Evolutionary conservation across 495 filamentous ascomycete species (phyloP).

Genomic region (Penicillium bovifimosum): DNA sequence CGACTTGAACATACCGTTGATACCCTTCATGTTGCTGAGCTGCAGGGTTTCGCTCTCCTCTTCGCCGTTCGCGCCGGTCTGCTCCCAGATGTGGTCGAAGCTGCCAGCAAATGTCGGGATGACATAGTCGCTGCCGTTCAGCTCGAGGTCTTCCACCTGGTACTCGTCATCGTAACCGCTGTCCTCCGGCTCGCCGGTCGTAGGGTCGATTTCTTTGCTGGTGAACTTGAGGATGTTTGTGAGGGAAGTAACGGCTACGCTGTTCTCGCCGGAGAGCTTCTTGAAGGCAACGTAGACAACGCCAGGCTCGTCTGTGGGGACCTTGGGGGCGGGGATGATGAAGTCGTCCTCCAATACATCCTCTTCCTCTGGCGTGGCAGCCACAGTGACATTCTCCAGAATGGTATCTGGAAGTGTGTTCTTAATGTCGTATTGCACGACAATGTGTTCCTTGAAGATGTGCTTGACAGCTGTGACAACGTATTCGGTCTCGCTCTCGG

Average conservation of each 20-base stretch:
- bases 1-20: constrained; percentile 63
- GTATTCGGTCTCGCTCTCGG: constrained; percentile 96
- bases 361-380: constrained; percentile 77
- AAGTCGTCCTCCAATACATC: constrained; percentile 81
- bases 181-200: constrained; percentile 89
- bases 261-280: constrained; percentile 63
- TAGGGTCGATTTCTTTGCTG: constrained; percentile 94
- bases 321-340: constrained; percentile 79
- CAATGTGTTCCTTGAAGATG: constrained; percentile 93
- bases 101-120: constrained; percentile 88
- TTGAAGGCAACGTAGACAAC: constrained; percentile 94
- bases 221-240: constrained; percentile 95
- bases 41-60: constrained; percentile 90
- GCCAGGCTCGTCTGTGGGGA: constrained; percentile 76
- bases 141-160: constrained; percentile 89
- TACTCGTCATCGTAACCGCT: constrained; percentile 95
- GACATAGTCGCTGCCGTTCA: constrained; percentile 88
- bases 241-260: constrained; percentile 70
- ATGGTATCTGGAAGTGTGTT: constrained; percentile 91
- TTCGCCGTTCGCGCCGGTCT: constrained; percentile 80
- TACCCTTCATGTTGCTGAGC: constrained; percentile 82
- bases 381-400: constrained; percentile 83
- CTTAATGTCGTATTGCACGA: constrained; percentile 96
- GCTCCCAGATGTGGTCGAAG: constrained; percentile 97
- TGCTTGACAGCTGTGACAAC: constrained; percentile 92